phyloP scores from a whole-genome alignment of 805 yeast genomes.

The Metschnikowia lochheadii region DNA sequence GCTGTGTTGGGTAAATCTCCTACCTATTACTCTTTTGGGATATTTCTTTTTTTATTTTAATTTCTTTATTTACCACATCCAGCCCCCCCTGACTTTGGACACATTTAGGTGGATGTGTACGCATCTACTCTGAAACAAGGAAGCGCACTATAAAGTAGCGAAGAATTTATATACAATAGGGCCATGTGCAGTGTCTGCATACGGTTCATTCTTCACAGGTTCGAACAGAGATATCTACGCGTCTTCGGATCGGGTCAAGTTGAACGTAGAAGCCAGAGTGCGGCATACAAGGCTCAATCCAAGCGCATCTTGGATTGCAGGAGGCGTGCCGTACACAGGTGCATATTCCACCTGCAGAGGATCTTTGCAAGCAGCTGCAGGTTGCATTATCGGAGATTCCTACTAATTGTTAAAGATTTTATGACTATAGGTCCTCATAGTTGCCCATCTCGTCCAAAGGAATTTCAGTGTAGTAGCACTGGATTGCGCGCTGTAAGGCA shows the following conservation, averaged over 20 bases:
- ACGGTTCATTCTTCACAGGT: background rate
- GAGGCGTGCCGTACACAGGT: background rate
- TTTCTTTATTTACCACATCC: too few species aligned
- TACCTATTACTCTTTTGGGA: too few species aligned
- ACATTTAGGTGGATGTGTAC: too few species aligned
- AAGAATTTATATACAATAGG: background rate
- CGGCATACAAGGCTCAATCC: background rate
- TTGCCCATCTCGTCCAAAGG: constrained; percentile 25
- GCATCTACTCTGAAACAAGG: too few species aligned
- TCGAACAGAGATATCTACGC: background rate
- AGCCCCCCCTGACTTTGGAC: too few species aligned
- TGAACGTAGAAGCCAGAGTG: background rate
- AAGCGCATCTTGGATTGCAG: background rate
- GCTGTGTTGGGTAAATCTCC: too few species aligned
- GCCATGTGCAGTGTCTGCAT: background rate
- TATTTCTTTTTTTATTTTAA: too few species aligned
- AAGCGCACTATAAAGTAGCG: too few species aligned
- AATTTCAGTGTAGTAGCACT: constrained; percentile 59
- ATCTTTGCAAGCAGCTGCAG: background rate
- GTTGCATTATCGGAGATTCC: background rate
- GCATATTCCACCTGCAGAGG: background rate
- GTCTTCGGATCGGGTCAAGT: background rate
- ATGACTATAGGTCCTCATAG: background rate
- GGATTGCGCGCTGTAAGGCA: constrained; percentile 60
- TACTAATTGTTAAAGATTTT: background rate